phyloP scores from a whole-genome alignment of 306 rosid genomes.

The Rosa lucieae region DNA sequence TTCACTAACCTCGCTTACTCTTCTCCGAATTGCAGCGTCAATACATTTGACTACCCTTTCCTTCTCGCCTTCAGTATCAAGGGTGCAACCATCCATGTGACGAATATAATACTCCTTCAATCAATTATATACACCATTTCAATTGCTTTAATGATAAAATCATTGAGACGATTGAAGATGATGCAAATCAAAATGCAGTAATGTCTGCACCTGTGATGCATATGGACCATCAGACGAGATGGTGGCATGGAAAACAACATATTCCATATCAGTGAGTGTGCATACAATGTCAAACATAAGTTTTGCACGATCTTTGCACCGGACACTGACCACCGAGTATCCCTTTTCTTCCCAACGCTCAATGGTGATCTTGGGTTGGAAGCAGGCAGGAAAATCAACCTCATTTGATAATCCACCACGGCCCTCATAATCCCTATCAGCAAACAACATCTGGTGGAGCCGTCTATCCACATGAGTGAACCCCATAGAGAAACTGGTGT shows the following conservation, averaged over 20 bases:
- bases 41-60: conserved; percentile 86
- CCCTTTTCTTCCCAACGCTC: conserved; percentile 74
- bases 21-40: conserved; percentile 86
- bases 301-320: conserved; percentile 78
- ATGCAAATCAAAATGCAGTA: background rate
- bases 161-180: background rate
- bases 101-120: conserved; percentile 76
- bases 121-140: conserved; percentile 25
- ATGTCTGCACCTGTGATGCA: conserved; percentile 59
- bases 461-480: conserved; percentile 72
- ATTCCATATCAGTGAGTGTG: conserved; percentile 87
- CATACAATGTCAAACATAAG: conserved; percentile 85
- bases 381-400: conserved; percentile 42
- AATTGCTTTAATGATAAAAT: background rate
- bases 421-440: conserved; percentile 73
- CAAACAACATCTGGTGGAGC: conserved; percentile 80
- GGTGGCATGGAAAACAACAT: conserved; percentile 81
- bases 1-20: conserved; percentile 79
- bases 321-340: conserved; percentile 66
- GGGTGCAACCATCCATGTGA: conserved; percentile 89
- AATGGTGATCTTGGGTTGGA: conserved; percentile 63
- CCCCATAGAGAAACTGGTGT: conserved; percentile 70
- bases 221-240: conserved; percentile 75
- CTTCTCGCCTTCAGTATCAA: conserved; percentile 83
- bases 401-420: conserved; percentile 50